Evolutionary conservation across 2,329 filamentous ascomycete genomes (phyloP), one percentile per base, ranked within the genome.

Genomic region (Penicillium sp.): DNA sequence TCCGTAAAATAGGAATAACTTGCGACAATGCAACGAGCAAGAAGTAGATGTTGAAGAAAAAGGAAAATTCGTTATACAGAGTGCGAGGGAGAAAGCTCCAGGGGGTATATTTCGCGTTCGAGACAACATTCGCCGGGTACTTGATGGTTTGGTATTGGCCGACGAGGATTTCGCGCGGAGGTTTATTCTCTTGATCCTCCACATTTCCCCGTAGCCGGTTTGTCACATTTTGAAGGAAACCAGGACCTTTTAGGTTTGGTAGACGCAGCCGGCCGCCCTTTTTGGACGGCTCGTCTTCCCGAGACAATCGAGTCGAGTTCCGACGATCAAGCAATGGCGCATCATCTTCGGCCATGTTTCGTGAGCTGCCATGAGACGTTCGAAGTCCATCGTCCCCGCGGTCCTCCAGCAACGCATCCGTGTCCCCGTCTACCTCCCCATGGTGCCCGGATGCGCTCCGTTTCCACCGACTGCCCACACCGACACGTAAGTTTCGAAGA

Each of bases 41-140:
- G 77, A 99, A 99, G 77, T 99, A 99, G 83, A 98, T 92, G 84
- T 99, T 99, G 84, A 99, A 97, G 81, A 99, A 99, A 82, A 98
- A 99, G 62, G 94, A 97, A 76, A 99, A 99, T 75, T 99, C 95
- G 80, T 98, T 98, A 80, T 97, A 99, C 24, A 99, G 83, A 0
- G 95, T 99, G 56, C 94, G 85, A 2, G 96, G 96, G 15, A 99
- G 85, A 78, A 99, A 99, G 56, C 91, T 97, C 82, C 93, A 90
- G 1, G 93, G 88, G 33, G 94, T 98, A 78, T 99, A 99, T 83
- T 98, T 99, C 59, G 95, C 94, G 76, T 99, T 98, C 38, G 94
- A 98, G 53, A 99, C 87, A 60, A 92, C 86, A 77, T 99, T 99
- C 9, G 91, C 88, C 10, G 95, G 94, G 76, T 94, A 98, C 68